Conservation (phyloP, 768 basidiomycete genomes). For the Infundibulicybe gibba region DNA sequence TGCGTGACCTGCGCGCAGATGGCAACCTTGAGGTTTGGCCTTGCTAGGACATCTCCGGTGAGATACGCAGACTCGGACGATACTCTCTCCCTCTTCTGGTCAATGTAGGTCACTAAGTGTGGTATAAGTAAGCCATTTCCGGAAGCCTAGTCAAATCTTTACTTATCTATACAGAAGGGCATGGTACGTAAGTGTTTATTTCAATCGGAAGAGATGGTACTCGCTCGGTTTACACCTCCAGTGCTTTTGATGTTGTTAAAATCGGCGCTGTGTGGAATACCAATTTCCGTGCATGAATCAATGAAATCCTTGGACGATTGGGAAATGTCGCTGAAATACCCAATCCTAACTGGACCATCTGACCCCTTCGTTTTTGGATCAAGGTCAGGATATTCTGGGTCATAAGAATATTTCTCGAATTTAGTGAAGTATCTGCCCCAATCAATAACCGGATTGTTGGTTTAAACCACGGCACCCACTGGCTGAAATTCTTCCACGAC, state of each 20-base stretch:
- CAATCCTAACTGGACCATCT: slow-evolving; percentile 49
- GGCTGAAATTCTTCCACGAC: slow-evolving; percentile 53
- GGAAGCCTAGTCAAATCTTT: no score
- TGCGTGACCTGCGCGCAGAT: slow-evolving; percentile 54
- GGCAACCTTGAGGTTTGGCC: no score
- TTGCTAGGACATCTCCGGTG: slow-evolving; percentile 55
- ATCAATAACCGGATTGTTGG: no score
- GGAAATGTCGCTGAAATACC: slow-evolving; percentile 43
- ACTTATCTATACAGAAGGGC: no score
- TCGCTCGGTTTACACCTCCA: slow-evolving; percentile 50
- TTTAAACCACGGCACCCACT: no score
- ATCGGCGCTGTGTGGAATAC: slow-evolving; percentile 51
- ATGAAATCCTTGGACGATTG: slow-evolving; percentile 41
- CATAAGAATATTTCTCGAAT: slow-evolving; percentile 54
- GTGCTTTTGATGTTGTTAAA: slow-evolving; percentile 55
- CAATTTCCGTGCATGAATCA: slow-evolving; percentile 43
- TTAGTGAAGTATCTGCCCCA: slow-evolving; percentile 55
- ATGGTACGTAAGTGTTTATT: no score
- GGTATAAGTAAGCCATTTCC: no score
- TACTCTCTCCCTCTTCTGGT: slow-evolving; percentile 43
- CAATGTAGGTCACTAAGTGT: slow-evolving; percentile 78
- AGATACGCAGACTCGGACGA: no score
- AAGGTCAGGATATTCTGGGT: slow-evolving; percentile 42
- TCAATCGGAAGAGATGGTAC: no score
- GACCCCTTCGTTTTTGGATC: slow-evolving; percentile 40